phyloP scores from a whole-genome alignment of 106 monocot species.

The Posidonia australis region DNA sequence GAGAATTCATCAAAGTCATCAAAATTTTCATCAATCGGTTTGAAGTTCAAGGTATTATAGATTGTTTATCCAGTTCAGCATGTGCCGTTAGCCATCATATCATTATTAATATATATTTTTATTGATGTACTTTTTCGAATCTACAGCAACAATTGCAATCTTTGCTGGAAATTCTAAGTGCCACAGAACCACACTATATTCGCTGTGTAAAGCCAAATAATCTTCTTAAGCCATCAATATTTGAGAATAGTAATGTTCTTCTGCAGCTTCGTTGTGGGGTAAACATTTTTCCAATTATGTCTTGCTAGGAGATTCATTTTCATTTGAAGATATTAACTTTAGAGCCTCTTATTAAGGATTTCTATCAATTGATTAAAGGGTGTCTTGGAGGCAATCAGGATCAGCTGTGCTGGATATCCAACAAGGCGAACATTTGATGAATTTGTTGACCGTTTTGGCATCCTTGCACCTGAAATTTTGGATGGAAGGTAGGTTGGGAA shows the following conservation, averaged over 20 bases:
- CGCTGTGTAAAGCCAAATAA: conserved; percentile 35
- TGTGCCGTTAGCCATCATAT: neutral
- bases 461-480: conserved; percentile 54
- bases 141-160: conserved; percentile 45
- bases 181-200: conserved; percentile 44
- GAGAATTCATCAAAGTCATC: conserved; percentile 37
- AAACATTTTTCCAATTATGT: neutral
- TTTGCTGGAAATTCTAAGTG: conserved; percentile 22
- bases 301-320: neutral
- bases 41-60: conserved; percentile 50
- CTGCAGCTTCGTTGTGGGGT: conserved; percentile 47
- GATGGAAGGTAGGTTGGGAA: conserved; percentile 35
- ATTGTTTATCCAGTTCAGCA: neutral
- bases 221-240: conserved; percentile 52
- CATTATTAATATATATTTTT: neutral
- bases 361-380: conserved; percentile 27
- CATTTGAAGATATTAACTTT: neutral
- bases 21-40: conserved; percentile 53
- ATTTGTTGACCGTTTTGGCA: conserved; percentile 63
- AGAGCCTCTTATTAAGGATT: neutral
- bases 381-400: conserved; percentile 28
- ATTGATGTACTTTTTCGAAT: conserved; percentile 1
- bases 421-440: conserved; percentile 60
- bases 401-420: conserved; percentile 60
- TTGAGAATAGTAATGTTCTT: conserved; percentile 48